Conservation (phyloP, 2,329 filamentous ascomycete genomes). For the Xylariomycetidae sp. region DNA sequence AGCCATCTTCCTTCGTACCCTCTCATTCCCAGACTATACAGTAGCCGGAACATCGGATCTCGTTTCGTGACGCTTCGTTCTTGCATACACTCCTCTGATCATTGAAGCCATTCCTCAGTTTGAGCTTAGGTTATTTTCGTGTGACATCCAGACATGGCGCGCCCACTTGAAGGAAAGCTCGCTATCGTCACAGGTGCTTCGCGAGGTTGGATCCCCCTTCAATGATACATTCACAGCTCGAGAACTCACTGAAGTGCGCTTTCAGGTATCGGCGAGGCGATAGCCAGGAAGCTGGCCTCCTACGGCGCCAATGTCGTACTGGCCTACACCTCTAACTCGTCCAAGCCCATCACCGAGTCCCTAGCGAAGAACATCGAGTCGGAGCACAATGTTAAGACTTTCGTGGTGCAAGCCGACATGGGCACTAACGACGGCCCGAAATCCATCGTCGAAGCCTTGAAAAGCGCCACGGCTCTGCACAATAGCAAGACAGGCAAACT, state of each 20-base stretch:
- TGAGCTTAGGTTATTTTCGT: no score
- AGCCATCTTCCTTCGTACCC: no score
- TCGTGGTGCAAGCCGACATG: conserved; percentile 67
- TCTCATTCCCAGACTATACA: no score
- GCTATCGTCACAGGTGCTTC: conserved; percentile 76
- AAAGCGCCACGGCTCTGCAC: conserved; percentile 46
- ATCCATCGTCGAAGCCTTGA: conserved; percentile 50
- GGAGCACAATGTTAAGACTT: conserved; percentile 52
- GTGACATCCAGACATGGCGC: conserved; percentile 19
- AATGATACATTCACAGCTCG: conserved; percentile 14
- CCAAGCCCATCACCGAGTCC: conserved; percentile 41
- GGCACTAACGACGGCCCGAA: conserved; percentile 54
- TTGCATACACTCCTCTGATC: no score
- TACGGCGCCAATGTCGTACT: conserved; percentile 66
- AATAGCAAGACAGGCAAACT: conserved; percentile 36
- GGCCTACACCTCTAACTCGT: conserved; percentile 55
- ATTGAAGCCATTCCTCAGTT: no score
- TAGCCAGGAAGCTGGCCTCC: conserved; percentile 62
- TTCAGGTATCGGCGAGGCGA: conserved; percentile 62
- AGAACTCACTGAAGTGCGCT: background rate
- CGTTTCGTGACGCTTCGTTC: no score
- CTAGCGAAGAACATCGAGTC: conserved; percentile 55
- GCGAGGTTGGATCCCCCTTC: no score
- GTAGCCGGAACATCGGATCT: no score
- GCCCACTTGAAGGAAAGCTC: conserved; percentile 63